Evolutionary conservation across 176 grass and related monocot genomes (phyloP).

Genomic region (Avena atlantica): DNA sequence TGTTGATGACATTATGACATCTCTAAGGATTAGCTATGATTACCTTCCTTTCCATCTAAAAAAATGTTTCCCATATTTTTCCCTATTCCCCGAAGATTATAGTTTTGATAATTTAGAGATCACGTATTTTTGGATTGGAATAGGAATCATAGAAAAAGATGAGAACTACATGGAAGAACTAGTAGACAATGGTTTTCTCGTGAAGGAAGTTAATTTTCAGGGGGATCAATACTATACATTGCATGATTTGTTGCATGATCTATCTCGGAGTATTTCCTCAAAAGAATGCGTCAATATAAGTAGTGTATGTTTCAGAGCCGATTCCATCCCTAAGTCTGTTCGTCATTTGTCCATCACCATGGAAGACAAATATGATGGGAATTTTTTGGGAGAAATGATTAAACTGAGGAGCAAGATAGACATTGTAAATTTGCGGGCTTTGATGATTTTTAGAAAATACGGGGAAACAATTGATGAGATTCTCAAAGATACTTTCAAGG

Average conservation of each 20-base stretch:
- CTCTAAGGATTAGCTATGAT: not conserved
- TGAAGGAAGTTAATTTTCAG: not conserved
- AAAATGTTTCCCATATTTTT: conserved; percentile 2
- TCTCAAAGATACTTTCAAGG: not conserved
- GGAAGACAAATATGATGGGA: not conserved
- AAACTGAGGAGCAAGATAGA: not conserved
- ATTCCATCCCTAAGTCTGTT: not conserved
- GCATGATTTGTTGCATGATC: not conserved
- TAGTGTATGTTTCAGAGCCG: not conserved
- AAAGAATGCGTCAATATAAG: not conserved
- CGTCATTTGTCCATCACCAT: not conserved
- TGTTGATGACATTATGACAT: not conserved
- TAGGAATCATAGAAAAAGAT: not conserved
- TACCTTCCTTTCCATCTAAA: not conserved
- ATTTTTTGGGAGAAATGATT: not conserved
- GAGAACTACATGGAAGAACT: not conserved
- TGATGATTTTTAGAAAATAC: not conserved
- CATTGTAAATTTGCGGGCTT: not conserved
- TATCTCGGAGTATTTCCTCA: not conserved
- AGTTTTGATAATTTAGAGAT: not conserved
- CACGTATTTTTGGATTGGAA: not conserved
- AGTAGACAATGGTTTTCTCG: not conserved
- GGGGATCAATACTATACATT: not conserved
- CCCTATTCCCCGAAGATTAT: not conserved
- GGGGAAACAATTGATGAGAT: not conserved